These are phyloP conservation scores for Herpetomonas samuelpessoai DNA, from an alignment of 208 protist genomes.

Conservation along the genomic window DNA sequence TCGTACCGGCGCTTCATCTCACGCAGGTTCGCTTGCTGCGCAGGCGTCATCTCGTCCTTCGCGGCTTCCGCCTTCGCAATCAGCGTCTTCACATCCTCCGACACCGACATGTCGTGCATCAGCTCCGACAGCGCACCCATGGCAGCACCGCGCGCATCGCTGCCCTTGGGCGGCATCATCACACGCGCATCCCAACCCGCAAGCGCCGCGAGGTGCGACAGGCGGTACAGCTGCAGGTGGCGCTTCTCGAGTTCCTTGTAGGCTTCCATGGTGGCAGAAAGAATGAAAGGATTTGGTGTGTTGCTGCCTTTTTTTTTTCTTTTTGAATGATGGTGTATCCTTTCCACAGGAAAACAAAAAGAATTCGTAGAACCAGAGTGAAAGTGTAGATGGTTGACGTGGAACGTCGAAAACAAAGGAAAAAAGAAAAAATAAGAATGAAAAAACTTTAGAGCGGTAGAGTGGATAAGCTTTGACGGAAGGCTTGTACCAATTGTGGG, in stretches of 20 bases:
- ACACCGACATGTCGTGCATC: constrained; percentile 23
- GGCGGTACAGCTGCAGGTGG: constrained; percentile 34
- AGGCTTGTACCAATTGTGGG: too few relatives aligned
- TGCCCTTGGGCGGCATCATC: constrained; percentile 41
- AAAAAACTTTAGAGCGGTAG: too few relatives aligned
- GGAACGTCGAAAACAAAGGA: too few relatives aligned
- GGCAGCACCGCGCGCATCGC: constrained; percentile 24
- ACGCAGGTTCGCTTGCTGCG: constrained; percentile 40
- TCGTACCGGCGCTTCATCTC: constrained; percentile 26
- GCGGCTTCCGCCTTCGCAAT: not conserved
- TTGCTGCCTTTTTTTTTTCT: too few relatives aligned
- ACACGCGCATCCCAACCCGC: constrained; percentile 40
- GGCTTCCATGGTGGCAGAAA: too few relatives aligned
- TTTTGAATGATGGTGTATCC: too few relatives aligned
- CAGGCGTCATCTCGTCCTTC: constrained; percentile 16
- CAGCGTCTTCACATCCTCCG: constrained; percentile 11
- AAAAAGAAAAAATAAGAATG: too few relatives aligned
- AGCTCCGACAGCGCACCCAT: constrained; percentile 20
- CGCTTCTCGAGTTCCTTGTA: constrained; percentile 40
- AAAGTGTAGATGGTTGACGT: too few relatives aligned
- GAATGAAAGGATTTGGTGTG: too few relatives aligned
- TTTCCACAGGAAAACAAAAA: too few relatives aligned
- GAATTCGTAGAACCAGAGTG: too few relatives aligned
- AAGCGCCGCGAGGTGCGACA: constrained; percentile 21
- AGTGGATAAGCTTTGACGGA: too few relatives aligned